Evolutionary conservation across 371 early-diverging fungal species (phyloP).

Genomic region (Mucor circinelloides): DNA sequence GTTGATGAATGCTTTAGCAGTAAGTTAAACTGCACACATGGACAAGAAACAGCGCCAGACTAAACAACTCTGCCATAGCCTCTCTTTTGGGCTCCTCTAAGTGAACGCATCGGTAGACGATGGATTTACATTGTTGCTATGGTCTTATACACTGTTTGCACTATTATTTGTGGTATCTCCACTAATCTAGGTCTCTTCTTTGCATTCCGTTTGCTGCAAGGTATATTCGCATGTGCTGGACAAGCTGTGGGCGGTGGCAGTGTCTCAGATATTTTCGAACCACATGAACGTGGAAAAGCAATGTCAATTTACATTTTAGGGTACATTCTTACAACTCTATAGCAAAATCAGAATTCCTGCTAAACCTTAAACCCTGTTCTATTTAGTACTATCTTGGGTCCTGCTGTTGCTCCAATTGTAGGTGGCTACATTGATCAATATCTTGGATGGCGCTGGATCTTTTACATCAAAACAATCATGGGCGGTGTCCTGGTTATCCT

Average conservation of each 20-base stretch:
- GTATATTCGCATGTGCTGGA: conserved; percentile 38
- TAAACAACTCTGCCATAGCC: conserved; percentile 18
- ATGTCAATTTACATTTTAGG: conserved; percentile 43
- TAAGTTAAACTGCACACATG: not conserved
- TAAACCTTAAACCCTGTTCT: not conserved
- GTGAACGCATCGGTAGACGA: conserved; percentile 39
- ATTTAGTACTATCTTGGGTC: conserved; percentile 52
- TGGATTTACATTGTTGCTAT: conserved; percentile 7
- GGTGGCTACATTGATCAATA: conserved; percentile 59
- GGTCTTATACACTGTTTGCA: conserved; percentile 31
- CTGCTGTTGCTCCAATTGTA: conserved; percentile 55
- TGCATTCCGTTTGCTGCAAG: conserved; percentile 43
- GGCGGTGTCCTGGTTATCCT: conserved; percentile 48
- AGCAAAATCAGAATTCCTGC: not conserved
- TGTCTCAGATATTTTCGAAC: conserved; percentile 41
- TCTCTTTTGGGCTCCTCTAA: conserved; percentile 40
- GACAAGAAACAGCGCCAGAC: no score
- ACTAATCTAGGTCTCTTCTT: conserved; percentile 34
- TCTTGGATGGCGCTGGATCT: conserved; percentile 62
- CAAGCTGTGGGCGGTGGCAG: conserved; percentile 48
- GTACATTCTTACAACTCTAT: conserved; percentile 6
- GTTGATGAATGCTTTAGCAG: conserved; percentile 25
- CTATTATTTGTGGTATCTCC: conserved; percentile 40
- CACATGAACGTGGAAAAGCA: conserved; percentile 43
- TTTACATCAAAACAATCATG: conserved; percentile 53